Base-by-base conservation (phyloP, 2,329 filamentous ascomycete species). In the Hypoxylon sp. region DNA sequence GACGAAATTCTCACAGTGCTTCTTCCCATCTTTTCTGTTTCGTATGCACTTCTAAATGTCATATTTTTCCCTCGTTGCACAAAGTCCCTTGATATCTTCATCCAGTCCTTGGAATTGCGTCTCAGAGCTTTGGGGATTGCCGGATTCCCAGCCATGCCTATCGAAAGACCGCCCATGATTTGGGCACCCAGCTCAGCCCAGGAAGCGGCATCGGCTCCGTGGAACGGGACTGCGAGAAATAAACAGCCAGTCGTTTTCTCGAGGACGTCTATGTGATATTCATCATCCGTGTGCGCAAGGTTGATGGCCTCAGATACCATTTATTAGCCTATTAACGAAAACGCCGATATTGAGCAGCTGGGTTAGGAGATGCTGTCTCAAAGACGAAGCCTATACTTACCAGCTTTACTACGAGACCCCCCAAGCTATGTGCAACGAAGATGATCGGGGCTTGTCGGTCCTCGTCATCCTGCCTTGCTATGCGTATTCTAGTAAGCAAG, bases 41-140 rank as follows among this genome's bases (percentile, higher is more conserved):
- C 50, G 29, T 54, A 54, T 10, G 50, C 50, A 24, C 50, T 54
- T 18, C 50, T 41, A 8, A 48, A 54, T 41, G 42, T 47, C 50
- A 54, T 54, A 18, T 54, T 47, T 18, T 41, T 54, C 13, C 50
- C 50, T 27, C 42, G n/a, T 10, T 48, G 33, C 18, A 54, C 50
- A 18, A 54, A 47, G n/a, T 47, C 42, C 27, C 42, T 54, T n/a
- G 50, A 54, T 4, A 54, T 54, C 18, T 38, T 40, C 41, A 46
- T 54, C 50, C 50, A 48, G 8, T 54, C 40, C 18, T 48, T 54
- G 4, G 50, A 54, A 24, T 48, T 48, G 17, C 20, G 37, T 13
- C 23, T 47, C 4, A 47, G 15, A 21, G 33, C 41, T 15, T 11
- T 40, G 4, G 50, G 21, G 18, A 54, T n/a, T 7, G 18, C 29